phyloP scores from a whole-genome alignment of 1,284 basidiomycete genomes.

The Pseudozyma tsukubaensis region DNA sequence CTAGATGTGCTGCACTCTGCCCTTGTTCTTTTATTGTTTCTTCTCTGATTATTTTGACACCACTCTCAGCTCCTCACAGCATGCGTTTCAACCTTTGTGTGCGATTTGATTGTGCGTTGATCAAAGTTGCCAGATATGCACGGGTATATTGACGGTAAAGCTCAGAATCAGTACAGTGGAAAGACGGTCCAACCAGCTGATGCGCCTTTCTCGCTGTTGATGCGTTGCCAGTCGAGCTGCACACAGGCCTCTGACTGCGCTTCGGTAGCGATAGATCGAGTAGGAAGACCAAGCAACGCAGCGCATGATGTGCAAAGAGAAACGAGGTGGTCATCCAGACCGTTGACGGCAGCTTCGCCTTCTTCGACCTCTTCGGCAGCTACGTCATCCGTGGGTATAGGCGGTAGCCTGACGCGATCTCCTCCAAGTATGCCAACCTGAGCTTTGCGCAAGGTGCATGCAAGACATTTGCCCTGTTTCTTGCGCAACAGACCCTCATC shows the following conservation, averaged over 20 bases:
- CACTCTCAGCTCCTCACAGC: constrained; percentile 18
- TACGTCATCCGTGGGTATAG: neutral
- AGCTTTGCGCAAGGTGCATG: constrained; percentile 43
- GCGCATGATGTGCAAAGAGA: constrained; percentile 39
- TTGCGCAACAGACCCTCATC: constrained; percentile 33
- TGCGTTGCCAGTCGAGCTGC: constrained; percentile 33
- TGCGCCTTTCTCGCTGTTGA: constrained; percentile 13
- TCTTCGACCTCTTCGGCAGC: neutral
- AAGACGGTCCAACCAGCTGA: constrained; percentile 39
- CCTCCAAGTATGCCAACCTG: constrained; percentile 45
- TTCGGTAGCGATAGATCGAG: neutral
- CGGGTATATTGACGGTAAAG: neutral
- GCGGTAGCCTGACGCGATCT: constrained; percentile 23
- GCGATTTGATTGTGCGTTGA: neutral
- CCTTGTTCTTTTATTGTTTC: constrained; percentile 16
- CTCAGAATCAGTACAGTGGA: constrained; percentile 26
- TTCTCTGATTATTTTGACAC: constrained; percentile 24
- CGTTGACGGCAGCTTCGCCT: constrained; percentile 11
- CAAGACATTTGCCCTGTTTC: constrained; percentile 45
- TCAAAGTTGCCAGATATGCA: neutral
- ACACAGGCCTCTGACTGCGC: neutral
- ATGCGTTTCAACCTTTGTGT: neutral
- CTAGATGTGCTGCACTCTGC: constrained; percentile 17
- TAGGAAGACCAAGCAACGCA: constrained; percentile 35
- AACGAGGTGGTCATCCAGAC: constrained; percentile 33